Conservation (phyloP, 352 stramenopile species). For the Globisporangium acanthophoron region DNA sequence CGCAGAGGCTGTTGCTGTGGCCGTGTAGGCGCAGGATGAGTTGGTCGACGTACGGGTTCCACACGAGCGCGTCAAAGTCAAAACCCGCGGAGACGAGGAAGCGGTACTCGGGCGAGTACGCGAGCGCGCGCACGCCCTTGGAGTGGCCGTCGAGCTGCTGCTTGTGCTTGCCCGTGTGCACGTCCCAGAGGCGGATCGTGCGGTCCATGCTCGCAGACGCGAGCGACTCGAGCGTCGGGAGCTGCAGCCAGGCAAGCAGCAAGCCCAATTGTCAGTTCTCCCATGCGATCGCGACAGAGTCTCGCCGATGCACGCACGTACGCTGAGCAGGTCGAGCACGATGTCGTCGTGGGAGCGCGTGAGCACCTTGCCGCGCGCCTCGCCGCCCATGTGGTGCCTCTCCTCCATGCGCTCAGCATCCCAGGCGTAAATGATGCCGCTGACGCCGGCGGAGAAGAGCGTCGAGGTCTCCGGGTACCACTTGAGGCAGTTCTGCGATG, state of each 20-base stretch:
- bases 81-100: constrained; percentile 86
- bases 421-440: constrained; percentile 82
- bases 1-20: constrained; percentile 82
- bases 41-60: constrained; percentile 89
- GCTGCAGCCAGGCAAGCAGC: constrained; percentile 15
- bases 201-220: constrained; percentile 86
- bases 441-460: constrained; percentile 80
- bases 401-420: constrained; percentile 82
- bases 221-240: constrained; percentile 75
- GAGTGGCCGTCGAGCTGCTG: constrained; percentile 80
- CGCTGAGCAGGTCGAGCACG: constrained; percentile 76
- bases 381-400: constrained; percentile 74
- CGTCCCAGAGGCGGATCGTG: constrained; percentile 87
- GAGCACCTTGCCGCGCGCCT: constrained; percentile 44
- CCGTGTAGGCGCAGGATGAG: constrained; percentile 82
- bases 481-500: constrained; percentile 74
- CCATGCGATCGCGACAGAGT: neutral
- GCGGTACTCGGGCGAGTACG: constrained; percentile 81
- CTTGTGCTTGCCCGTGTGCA: constrained; percentile 80
- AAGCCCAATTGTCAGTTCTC: neutral
- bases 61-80: constrained; percentile 86
- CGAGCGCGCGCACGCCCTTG: constrained; percentile 76
- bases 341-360: constrained; percentile 84
- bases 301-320: constrained; percentile 11
- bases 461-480: constrained; percentile 66